Evolutionary conservation across 495 filamentous ascomycete species (phyloP), one percentile per base, ranked within the genome.

Genomic region (Aspergillus ostianus): DNA sequence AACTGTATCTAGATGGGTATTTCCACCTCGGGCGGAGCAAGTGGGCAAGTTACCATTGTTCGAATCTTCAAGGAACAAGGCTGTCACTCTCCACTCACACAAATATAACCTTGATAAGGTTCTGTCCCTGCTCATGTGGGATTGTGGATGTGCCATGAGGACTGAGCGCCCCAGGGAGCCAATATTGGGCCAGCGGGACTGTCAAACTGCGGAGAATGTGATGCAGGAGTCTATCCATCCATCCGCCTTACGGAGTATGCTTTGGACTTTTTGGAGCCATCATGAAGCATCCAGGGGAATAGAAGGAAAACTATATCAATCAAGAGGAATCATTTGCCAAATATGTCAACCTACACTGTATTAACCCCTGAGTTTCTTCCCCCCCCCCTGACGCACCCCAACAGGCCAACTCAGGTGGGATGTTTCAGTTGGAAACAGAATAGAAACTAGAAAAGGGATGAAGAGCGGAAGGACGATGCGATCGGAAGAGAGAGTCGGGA

Each of bases 111-210:
- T 57, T 64, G 62, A 67, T 67, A 67, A 67, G 65, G 65, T 64
- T 67, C 61, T 64, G 52, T 59, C 56, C 61, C 57, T 61, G 56
- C 50, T 61, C 52, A 60, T 64, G 65, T 67, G 65, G 65, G 60
- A 67, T 62, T 64, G 65, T 67, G 65, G 65, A 67, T 64, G 66
- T 64, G 63, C 66, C 62, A 68, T 62, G 63, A 68, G 66, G 62
- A 59, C 59, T 61, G 59, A 64, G 62, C 61, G 57, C 21, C 47
- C 47, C 47, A 60, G 50, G 58, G 60, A 59, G 51, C 64, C 64
- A 64, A 58, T 60, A 65, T 65, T 60, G 53, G 51, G 56, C 49
- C 55, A 48, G 65, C 65, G 65, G 65, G 61, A 59, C 65, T 62
- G 62, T 67, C 59, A 60, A 67, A 41, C 54, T 67, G 65, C 65